Conservation (phyloP, 305 asterid species). For the Andrographis paniculata region DNA sequence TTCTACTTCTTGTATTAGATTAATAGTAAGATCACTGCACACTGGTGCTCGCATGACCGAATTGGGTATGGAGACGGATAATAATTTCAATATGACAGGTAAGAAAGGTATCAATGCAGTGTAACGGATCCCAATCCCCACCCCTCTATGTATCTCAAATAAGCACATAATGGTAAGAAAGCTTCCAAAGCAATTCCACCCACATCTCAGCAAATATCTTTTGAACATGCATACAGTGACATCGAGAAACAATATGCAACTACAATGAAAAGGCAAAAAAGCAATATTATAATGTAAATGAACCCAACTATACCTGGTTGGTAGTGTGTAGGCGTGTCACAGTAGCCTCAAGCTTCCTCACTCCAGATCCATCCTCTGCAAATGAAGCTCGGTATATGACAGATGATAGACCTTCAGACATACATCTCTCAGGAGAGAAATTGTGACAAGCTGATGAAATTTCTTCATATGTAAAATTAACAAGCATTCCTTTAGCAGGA, state of each 20-base stretch:
- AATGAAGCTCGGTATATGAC: slow-evolving; percentile 89
- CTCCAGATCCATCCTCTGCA: slow-evolving; percentile 50
- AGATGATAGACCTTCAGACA: slow-evolving; percentile 93
- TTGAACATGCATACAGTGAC: slow-evolving; percentile 2
- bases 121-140: neutral
- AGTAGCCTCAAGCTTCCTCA: slow-evolving; percentile 78
- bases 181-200: neutral
- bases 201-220: neutral
- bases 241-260: slow-evolving; percentile 1
- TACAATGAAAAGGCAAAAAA: slow-evolving; percentile 3
- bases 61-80: too few species aligned
- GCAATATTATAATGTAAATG: neutral
- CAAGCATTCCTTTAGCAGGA: slow-evolving; percentile 42
- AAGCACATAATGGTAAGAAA: too few species aligned
- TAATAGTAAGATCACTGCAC: too few species aligned
- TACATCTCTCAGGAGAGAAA: slow-evolving; percentile 85
- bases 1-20: neutral
- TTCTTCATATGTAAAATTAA: slow-evolving; percentile 68
- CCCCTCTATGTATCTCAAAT: too few species aligned
- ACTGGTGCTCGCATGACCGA: too few species aligned
- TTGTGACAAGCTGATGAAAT: slow-evolving; percentile 91
- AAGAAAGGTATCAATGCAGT: neutral
- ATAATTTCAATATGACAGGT: neutral
- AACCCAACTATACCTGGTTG: slow-evolving; percentile 46
- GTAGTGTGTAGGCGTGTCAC: slow-evolving; percentile 83